Evolutionary conservation across 371 early-diverging fungal genomes (phyloP), one percentile per base, ranked within the genome.

Genomic region (Umbelopsis sp.): DNA sequence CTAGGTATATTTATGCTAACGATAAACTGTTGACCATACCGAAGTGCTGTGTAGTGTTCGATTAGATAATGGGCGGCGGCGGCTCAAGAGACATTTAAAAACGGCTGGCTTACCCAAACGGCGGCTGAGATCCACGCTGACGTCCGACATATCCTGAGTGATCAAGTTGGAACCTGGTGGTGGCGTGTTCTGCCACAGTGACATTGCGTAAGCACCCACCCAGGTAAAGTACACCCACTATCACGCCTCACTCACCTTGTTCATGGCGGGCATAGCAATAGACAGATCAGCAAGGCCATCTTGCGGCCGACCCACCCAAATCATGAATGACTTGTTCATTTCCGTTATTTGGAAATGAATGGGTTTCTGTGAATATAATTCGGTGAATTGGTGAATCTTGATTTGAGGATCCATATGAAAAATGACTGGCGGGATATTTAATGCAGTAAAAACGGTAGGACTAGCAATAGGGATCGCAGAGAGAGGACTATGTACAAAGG

Each of bases 161-260:
- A 88, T 63, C 1, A 88, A 72, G 1, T 80, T 76, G 0, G 85
- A 83, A 18, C 81, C 71, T 7, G 88, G 72, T 0, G 83, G 81
- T 5, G 71, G 70, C 0, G 46, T 57, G 77, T 82, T 63, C 44
- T 37, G 20, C 22, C 48, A 10, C 18, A 32, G 45, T 3, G 25
- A 53, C 5, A 14, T 14, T 68, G 53, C 29, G 11, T 38, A 44
- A 70, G 35, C 46, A 41, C 41, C 38, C 32, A 6, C 32, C 22
- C 22, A 22, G 22, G 22, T 63, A n/a, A 48, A 44, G 20, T 16
- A n/a, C 48, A 1, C 14, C 8, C 20, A 48, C 48, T 1, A 7
- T 16, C 48, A 16, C 18, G 18, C 6, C 8, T 2, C 10, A 48
- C 48, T 48, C 48, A 48, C 48, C n/a, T 46, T 46, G 20, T 50